Percentiles rank a stretch among this genome's conserved stretches.
These are phyloP conservation scores for Phaeosphaeria sp. DNA, from an alignment of 2,329 filamentous ascomycete species.

Conservation along the genomic window DNA sequence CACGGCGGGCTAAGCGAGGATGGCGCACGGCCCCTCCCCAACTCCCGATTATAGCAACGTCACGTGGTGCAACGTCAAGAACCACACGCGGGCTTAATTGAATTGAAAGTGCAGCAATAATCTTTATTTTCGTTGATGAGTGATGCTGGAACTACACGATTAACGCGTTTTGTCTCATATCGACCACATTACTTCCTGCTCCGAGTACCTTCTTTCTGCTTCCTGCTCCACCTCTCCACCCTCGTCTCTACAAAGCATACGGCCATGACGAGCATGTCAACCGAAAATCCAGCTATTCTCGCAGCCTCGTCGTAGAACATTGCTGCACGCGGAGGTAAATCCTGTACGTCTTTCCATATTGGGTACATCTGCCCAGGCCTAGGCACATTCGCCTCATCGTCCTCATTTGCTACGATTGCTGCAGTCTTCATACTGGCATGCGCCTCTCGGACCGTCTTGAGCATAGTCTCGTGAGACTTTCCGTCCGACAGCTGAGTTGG, in stretches of 20 bases:
- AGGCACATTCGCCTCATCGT: slow-evolving; percentile 32
- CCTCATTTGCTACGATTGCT: slow-evolving; percentile 44
- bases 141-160: background rate
- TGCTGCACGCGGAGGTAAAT: slow-evolving; percentile 55
- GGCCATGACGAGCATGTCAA: slow-evolving; percentile 58
- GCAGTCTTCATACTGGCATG: slow-evolving; percentile 51
- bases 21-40: background rate
- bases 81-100: too few relatives aligned
- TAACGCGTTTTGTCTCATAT: background rate
- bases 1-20: background rate
- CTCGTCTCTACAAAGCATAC: slow-evolving; percentile 58
- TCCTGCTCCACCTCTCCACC: slow-evolving; percentile 32
- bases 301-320: slow-evolving; percentile 61
- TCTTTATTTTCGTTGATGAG: background rate
- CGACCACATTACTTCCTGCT: background rate
- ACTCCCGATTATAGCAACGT: background rate
- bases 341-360: slow-evolving; percentile 55
- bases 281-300: slow-evolving; percentile 56
- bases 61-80: background rate
- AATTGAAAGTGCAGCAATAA: background rate
- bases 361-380: slow-evolving; percentile 60
- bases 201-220: slow-evolving; percentile 10
- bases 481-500: slow-evolving; percentile 24
- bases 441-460: slow-evolving; percentile 50
- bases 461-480: slow-evolving; percentile 35